Conservation (phyloP, 2,329 filamentous ascomycete species). For the Blumeria hordei region DNA sequence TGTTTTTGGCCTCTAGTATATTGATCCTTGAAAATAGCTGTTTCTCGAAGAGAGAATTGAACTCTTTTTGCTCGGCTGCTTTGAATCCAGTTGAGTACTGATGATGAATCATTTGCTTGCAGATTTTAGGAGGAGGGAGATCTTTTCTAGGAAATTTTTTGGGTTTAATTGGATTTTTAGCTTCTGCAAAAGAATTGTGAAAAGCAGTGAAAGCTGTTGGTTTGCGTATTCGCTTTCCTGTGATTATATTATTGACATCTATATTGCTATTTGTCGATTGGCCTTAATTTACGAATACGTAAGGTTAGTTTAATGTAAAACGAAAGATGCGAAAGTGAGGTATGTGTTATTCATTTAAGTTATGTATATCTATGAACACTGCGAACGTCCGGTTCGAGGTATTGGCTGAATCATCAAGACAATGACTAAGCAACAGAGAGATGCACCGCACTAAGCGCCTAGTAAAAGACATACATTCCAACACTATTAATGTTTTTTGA, state of each 20-base stretch:
- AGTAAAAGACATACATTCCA: too few species aligned
- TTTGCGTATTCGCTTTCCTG: neutral
- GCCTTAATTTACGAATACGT: too few species aligned
- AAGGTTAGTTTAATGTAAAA: too few species aligned
- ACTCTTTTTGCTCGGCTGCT: neutral
- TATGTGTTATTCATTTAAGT: too few species aligned
- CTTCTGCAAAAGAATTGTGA: neutral
- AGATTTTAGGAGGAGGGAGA: neutral
- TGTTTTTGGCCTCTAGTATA: neutral
- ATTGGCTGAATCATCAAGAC: too few species aligned
- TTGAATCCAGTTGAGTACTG: neutral
- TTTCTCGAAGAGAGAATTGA: neutral
- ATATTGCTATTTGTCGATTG: too few species aligned
- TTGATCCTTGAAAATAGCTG: neutral
- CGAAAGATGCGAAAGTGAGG: too few species aligned
- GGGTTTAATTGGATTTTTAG: neutral
- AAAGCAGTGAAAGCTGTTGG: neutral
- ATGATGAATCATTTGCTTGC: neutral
- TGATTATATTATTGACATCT: neutral
- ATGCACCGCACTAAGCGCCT: too few species aligned
- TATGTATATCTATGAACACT: too few species aligned
- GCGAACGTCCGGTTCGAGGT: too few species aligned
- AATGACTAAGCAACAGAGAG: too few species aligned
- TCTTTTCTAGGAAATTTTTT: neutral
- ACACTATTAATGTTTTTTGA: neutral